Evolutionary conservation across 352 stramenopile genomes (phyloP).

Genomic region (Salisapilia sapeloensis): DNA sequence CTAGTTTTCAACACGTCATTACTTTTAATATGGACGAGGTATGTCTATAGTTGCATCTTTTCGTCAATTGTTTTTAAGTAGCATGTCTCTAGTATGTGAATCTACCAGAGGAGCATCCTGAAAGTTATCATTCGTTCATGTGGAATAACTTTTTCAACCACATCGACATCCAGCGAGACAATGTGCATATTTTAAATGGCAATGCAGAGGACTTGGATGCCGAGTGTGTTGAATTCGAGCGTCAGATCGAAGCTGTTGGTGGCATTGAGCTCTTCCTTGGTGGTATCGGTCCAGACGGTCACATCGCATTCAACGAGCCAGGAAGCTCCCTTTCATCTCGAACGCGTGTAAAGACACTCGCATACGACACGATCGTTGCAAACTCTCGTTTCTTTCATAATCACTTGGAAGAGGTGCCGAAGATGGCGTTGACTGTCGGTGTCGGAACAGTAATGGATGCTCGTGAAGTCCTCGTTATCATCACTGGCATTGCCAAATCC

Average conservation of each 20-base stretch:
- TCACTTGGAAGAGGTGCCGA: conserved; percentile 71
- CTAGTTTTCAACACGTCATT: conserved; percentile 75
- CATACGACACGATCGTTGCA: conserved; percentile 80
- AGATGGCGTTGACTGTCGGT: conserved; percentile 80
- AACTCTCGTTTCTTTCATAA: conserved; percentile 81
- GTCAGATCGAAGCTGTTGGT: conserved; percentile 55
- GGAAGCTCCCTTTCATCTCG: conserved; percentile 64
- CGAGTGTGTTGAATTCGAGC: conserved; percentile 70
- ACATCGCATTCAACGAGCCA: conserved; percentile 89
- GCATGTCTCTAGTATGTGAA: too few species aligned
- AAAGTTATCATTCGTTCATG: conserved; percentile 86
- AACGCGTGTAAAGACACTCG: conserved; percentile 80
- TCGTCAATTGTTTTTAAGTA: too few species aligned
- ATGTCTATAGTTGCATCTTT: too few species aligned
- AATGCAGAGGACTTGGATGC: conserved; percentile 59
- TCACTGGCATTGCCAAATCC: conserved; percentile 71
- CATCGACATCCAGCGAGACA: conserved; percentile 80
- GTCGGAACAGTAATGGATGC: conserved; percentile 81
- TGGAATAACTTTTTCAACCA: conserved; percentile 81
- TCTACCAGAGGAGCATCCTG: conserved; percentile 53
- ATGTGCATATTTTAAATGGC: conserved; percentile 77
- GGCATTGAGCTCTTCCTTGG: conserved; percentile 86
- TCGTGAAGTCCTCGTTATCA: conserved; percentile 78
- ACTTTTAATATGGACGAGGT: conserved; percentile 89
- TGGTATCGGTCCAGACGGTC: conserved; percentile 84